These are phyloP conservation scores for Xylariaceae sp. DNA, from an alignment of 2,329 filamentous ascomycete genomes.

Conservation along the genomic window DNA sequence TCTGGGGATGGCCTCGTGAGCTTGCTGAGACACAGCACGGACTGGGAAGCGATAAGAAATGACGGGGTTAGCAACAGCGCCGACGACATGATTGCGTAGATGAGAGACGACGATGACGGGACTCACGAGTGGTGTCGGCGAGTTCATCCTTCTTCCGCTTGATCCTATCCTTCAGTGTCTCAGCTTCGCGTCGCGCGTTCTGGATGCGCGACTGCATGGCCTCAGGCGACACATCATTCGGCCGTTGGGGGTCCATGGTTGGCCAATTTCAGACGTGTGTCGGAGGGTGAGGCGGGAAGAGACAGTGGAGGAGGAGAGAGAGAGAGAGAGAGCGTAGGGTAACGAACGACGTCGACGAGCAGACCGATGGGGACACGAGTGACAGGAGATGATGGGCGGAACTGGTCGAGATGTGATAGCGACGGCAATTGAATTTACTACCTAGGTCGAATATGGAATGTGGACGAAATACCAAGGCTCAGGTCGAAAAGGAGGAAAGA, in stretches of 20 bases:
- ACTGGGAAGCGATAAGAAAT: conserved; percentile 50
- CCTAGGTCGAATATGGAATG: conserved; percentile 15
- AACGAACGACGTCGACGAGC: conserved; percentile 7
- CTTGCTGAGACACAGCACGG: conserved; percentile 84
- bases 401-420: conserved; percentile 8
- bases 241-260: conserved; percentile 54
- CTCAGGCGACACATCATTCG: conserved; percentile 62
- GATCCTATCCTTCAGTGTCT: conserved; percentile 96
- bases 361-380: neutral
- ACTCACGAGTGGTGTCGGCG: conserved; percentile 93
- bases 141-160: conserved; percentile 99
- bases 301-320: neutral
- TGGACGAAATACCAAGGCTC: conserved; percentile 28
- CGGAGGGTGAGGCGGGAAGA: neutral
- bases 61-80: conserved; percentile 12
- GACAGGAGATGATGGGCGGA: conserved; percentile 2
- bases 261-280: conserved; percentile 16
- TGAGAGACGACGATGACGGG: neutral
- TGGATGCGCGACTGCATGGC: conserved; percentile 91
- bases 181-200: conserved; percentile 91
- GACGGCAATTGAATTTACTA: conserved; percentile 20
- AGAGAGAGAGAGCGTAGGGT: conserved; percentile 3
- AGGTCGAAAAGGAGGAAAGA: conserved; percentile 21
- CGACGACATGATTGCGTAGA: neutral
- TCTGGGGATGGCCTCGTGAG: conserved; percentile 85